Evolutionary conservation across 306 rosid genomes (phyloP).

Genomic region (Castanea sativa): DNA sequence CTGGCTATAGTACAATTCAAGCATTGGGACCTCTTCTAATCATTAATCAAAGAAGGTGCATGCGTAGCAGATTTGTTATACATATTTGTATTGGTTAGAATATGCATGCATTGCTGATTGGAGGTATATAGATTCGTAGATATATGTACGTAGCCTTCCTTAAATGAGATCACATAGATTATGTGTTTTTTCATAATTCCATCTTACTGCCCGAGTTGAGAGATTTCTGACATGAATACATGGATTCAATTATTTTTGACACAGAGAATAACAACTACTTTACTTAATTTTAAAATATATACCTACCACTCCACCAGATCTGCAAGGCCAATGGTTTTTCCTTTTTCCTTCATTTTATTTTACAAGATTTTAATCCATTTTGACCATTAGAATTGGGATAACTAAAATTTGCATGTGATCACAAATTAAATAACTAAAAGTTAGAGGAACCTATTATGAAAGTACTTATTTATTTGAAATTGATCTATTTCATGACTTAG

Average conservation of each 20-base stretch:
- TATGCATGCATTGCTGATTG: background rate
- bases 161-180: constrained; percentile 41
- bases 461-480: too few relatives aligned
- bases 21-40: too few relatives aligned
- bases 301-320: background rate
- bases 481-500: too few relatives aligned
- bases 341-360: background rate
- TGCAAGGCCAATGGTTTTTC: background rate
- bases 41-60: too few relatives aligned
- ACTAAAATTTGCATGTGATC: background rate
- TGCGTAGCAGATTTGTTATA: background rate
- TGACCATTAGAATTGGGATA: background rate
- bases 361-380: too few relatives aligned
- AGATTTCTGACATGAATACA: constrained; percentile 35
- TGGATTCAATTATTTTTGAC: constrained; percentile 26
- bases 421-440: background rate
- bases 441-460: too few relatives aligned
- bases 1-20: too few relatives aligned
- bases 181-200: constrained; percentile 27
- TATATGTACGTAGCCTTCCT: constrained; percentile 16
- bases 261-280: background rate
- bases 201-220: constrained; percentile 23
- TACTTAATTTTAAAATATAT: background rate
- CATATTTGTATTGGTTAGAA: background rate
- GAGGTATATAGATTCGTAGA: background rate